Base-by-base conservation (phyloP, 768 basidiomycete genomes). In the Lentinula detonsa region DNA sequence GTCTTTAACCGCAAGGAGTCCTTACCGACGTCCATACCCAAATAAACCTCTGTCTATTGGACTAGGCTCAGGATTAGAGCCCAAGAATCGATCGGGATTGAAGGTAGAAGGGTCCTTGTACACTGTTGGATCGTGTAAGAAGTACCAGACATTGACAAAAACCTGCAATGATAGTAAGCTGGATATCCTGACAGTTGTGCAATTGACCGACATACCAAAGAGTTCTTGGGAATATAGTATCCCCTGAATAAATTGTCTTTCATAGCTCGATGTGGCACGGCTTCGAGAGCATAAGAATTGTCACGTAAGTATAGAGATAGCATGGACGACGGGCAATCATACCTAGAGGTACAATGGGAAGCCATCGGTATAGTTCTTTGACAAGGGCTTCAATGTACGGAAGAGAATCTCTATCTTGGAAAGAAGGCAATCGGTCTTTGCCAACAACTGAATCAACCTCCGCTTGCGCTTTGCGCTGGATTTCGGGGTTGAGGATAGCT, bases 21-120 rank as follows among this genome's bases (percentile, higher is more conserved):
- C 55, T 33, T 21, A 56, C 55, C 55, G 55, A 23, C 55, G 55
- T 15, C 72, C 73, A 50, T 68, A 74, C 0, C 73, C 73, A 52
- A 74, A 74, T 6, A 66, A 35, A 23, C 67, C 67, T 4, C 66
- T 59, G 21, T 63, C 63, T 15, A 42, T 54, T 16, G 68, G 69
- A 23, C 65, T 61, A 33, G 66, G 62, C 60, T 66, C 61, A 39
- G 65, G 52, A 56, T 55, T 8, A 61, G 57, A 6, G 59, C 65
- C 62, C 21, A 71, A 53, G 51, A 71, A 75, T 10, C 75, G 70
- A 11, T 74, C 72, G 1, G 75, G 75, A 43, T 69, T 67, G 65
- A 75, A 76, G 4, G 37, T 34, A 28, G 67, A 62, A 4, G 76
- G 76, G 51, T 75, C 63, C 4, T 65, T 55, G 57, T 73, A 78